phyloP scores from a whole-genome alignment of 768 basidiomycete genomes.

The Pulveroboletus frians region DNA sequence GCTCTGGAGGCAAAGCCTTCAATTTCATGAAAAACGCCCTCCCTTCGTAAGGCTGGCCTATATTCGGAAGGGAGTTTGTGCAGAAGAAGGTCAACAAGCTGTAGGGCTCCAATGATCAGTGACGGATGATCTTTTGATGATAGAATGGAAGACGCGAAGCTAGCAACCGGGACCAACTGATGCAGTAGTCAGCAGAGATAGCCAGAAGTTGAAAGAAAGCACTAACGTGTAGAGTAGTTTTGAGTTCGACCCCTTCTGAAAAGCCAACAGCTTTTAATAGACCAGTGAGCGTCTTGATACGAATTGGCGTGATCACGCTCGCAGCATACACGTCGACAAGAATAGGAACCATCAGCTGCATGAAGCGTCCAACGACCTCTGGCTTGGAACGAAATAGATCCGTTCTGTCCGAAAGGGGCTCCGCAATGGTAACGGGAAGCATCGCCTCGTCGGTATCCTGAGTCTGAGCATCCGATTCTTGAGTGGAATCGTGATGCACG shows the following conservation, averaged over 20 bases:
- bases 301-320: slow-evolving; percentile 81
- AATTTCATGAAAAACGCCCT: slow-evolving; percentile 96
- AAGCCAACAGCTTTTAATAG: slow-evolving; percentile 90
- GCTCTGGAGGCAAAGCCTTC: slow-evolving; percentile 65
- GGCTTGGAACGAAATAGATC: slow-evolving; percentile 72
- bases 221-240: slow-evolving; percentile 71
- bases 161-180: slow-evolving; percentile 90
- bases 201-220: not conserved
- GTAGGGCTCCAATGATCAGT: slow-evolving; percentile 82
- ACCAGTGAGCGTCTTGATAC: slow-evolving; percentile 84
- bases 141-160: slow-evolving; percentile 90
- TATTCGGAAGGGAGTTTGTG: slow-evolving; percentile 81
- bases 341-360: slow-evolving; percentile 86
- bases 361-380: slow-evolving; percentile 76
- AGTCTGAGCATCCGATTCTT: slow-evolving; percentile 35
- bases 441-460: slow-evolving; percentile 39
- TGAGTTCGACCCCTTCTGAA: slow-evolving; percentile 70
- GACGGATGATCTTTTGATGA: slow-evolving; percentile 88
- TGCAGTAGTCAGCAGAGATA: slow-evolving; percentile 7
- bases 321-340: slow-evolving; percentile 99
- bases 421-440: slow-evolving; percentile 29
- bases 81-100: slow-evolving; percentile 88
- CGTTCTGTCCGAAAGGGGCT: slow-evolving; percentile 50
- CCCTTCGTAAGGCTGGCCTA: slow-evolving; percentile 83
- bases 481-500: slow-evolving; percentile 22